These are phyloP conservation scores for Chrysoporthe austroafricana DNA, from an alignment of 2,329 filamentous ascomycete genomes.

Conservation along the genomic window DNA sequence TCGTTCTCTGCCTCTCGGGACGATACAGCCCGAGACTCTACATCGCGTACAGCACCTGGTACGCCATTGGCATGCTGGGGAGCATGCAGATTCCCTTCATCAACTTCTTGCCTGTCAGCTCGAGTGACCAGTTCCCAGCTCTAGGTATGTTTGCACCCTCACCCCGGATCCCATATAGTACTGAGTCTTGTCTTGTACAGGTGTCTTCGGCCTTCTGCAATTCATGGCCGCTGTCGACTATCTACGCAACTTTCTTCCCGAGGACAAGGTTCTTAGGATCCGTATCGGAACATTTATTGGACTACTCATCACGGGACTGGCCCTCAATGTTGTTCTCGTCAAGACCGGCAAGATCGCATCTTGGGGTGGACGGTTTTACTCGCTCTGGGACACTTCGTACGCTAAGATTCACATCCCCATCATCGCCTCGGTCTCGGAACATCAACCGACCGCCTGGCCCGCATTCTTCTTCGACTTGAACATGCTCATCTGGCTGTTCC, in stretches of 20 bases:
- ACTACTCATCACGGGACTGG: constrained; percentile 76
- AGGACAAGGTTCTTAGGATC: constrained; percentile 92
- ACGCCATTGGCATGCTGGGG: constrained; percentile 89
- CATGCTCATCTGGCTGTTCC: constrained; percentile 98
- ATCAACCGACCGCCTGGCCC: constrained; percentile 98
- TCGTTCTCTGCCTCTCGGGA: constrained; percentile 95
- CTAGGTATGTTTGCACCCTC: constrained; percentile 65
- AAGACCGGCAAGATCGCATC: constrained; percentile 91
- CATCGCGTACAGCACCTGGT: constrained; percentile 98
- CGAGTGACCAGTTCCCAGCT: constrained; percentile 98
- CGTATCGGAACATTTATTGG: constrained; percentile 75
- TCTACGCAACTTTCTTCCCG: constrained; percentile 82
- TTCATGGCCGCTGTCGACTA: constrained; percentile 92
- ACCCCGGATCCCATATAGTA: constrained; percentile 21
- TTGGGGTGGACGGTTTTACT: constrained; percentile 99
- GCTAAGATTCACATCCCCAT: constrained; percentile 99
- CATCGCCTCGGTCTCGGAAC: constrained; percentile 98
- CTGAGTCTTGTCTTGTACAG: constrained; percentile 46
- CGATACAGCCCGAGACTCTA: constrained; percentile 93
- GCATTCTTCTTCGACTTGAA: constrained; percentile 99
- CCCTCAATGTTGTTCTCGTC: constrained; percentile 79
- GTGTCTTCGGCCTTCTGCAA: constrained; percentile 94
- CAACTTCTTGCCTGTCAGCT: constrained; percentile 93
- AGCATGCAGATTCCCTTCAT: constrained; percentile 99
- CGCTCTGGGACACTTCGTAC: constrained; percentile 97